These are phyloP conservation scores for Colletotrichum ledebouriae DNA, from an alignment of 2,329 filamentous ascomycete species.

Conservation along the genomic window DNA sequence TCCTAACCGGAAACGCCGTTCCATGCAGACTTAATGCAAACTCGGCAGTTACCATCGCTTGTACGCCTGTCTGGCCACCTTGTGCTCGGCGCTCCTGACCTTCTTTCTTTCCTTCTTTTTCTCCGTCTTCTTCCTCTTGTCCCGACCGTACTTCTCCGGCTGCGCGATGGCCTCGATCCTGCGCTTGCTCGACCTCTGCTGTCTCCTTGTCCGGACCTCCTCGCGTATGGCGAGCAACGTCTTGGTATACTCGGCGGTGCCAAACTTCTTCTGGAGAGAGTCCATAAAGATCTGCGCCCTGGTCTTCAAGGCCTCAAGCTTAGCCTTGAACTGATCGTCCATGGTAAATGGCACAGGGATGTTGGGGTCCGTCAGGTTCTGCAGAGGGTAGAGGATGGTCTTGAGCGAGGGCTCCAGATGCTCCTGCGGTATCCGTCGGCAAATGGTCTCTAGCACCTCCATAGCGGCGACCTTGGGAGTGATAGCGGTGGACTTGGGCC, in stretches of 20 bases:
- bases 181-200: conserved; percentile 84
- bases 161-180: conserved; percentile 88
- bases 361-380: conserved; percentile 85
- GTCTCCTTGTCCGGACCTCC: conserved; percentile 77
- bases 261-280: conserved; percentile 85
- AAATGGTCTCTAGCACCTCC: conserved; percentile 79
- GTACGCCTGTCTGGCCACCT: conserved; percentile 79
- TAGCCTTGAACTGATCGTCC: conserved; percentile 76
- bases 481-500: conserved; percentile 73
- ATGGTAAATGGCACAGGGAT: conserved; percentile 79
- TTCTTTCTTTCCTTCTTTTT: conserved; percentile 87
- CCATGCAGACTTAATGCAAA: conserved; percentile 34
- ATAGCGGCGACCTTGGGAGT: conserved; percentile 82
- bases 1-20: conserved; percentile 37
- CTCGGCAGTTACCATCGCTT: conserved; percentile 57
- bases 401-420: conserved; percentile 74
- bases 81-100: conserved; percentile 80
- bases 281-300: conserved; percentile 85
- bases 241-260: conserved; percentile 82
- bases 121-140: conserved; percentile 87
- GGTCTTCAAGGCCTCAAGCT: conserved; percentile 78
- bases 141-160: conserved; percentile 82
- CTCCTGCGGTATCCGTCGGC: conserved; percentile 69
- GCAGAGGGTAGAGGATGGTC: conserved; percentile 71
- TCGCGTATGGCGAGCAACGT: conserved; percentile 80